These are phyloP conservation scores for Polygonum maritimum DNA, from an alignment of 148 eudicot genomes.

Conservation along the genomic window DNA sequence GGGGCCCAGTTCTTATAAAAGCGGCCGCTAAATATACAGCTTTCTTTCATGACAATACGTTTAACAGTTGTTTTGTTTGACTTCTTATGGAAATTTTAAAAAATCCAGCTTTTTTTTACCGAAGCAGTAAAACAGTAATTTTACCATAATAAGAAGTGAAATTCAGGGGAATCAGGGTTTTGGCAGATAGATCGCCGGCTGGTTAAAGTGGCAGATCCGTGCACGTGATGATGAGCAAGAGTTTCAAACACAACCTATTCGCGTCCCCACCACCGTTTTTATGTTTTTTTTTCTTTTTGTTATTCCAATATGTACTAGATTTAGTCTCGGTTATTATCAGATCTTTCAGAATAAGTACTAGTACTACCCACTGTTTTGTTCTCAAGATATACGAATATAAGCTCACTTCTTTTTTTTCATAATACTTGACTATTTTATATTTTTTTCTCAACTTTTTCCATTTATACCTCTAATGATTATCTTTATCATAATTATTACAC, in stretches of 20 bases:
- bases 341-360: background rate
- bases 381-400: no score
- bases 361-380: no score
- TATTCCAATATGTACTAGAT: background rate
- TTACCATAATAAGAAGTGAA: background rate
- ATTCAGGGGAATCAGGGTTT: background rate
- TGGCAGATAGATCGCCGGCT: background rate
- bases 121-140: background rate
- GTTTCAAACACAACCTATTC: background rate
- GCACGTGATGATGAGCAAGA: slow-evolving; percentile 2
- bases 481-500: no score
- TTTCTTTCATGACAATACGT: background rate
- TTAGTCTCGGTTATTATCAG: background rate
- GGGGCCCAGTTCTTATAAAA: background rate
- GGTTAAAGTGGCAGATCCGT: background rate
- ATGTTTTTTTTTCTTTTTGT: background rate
- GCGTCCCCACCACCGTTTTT: background rate
- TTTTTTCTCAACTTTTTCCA: no score
- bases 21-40: background rate
- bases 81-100: background rate
- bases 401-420: no score
- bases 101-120: background rate
- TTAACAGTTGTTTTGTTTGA: background rate
- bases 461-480: no score
- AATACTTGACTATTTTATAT: no score